Conservation (phyloP, 108 stramenopile species). For the Mediolabrus comicus region DNA sequence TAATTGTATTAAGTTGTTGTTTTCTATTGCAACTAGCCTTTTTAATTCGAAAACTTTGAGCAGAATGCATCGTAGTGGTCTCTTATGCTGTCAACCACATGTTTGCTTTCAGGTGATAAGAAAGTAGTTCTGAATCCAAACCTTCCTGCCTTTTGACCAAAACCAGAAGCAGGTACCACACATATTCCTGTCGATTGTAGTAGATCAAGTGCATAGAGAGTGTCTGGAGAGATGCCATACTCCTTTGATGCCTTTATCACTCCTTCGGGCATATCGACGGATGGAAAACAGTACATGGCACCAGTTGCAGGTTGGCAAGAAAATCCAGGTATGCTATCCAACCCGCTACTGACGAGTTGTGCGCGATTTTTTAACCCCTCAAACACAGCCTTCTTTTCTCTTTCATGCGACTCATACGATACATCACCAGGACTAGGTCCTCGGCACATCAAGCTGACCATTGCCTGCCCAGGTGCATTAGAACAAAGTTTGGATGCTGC, state of each 20-base stretch:
- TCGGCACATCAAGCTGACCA: slow-evolving; percentile 91
- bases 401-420: slow-evolving; percentile 61
- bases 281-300: slow-evolving; percentile 97
- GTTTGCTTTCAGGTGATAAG: slow-evolving; percentile 82
- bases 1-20: neutral
- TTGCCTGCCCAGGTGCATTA: slow-evolving; percentile 88
- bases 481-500: slow-evolving; percentile 86
- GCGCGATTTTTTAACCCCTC: slow-evolving; percentile 75
- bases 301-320: slow-evolving; percentile 91
- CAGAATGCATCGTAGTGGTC: slow-evolving; percentile 86
- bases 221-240: slow-evolving; percentile 82
- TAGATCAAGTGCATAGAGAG: slow-evolving; percentile 89
- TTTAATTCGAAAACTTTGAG: slow-evolving; percentile 51
- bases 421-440: slow-evolving; percentile 74
- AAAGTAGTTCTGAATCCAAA: slow-evolving; percentile 97
- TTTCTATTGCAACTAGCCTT: neutral
- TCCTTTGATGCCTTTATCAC: slow-evolving; percentile 78
- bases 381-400: slow-evolving; percentile 69
- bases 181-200: slow-evolving; percentile 92
- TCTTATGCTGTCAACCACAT: slow-evolving; percentile 71
- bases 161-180: slow-evolving; percentile 95
- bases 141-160: slow-evolving; percentile 92
- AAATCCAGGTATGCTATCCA: slow-evolving; percentile 91
- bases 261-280: slow-evolving; percentile 72
- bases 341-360: slow-evolving; percentile 68